Percentiles rank a stretch among this genome's conserved stretches.
phyloP scores from a whole-genome alignment of 352 stramenopile genomes.

The Globisporangium acanthophoron region DNA sequence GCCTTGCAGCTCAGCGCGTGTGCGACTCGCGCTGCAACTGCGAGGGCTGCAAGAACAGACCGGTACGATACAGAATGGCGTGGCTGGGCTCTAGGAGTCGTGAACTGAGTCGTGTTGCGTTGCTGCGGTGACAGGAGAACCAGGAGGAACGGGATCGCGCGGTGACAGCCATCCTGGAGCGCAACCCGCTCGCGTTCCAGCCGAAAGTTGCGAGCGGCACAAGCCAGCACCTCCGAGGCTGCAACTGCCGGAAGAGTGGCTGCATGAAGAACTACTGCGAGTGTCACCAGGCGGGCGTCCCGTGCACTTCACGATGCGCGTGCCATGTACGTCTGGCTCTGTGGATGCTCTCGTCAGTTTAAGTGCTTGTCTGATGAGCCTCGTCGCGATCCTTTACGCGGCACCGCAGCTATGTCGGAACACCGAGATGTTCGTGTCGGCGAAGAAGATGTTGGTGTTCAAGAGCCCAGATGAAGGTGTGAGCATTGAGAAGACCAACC shows the following conservation, averaged over 20 bases:
- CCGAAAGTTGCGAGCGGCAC: conserved; percentile 88
- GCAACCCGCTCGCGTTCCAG: conserved; percentile 94
- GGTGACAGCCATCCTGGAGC: conserved; percentile 85
- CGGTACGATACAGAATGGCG: conserved; percentile 9
- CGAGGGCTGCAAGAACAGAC: conserved; percentile 74
- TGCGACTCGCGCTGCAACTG: conserved; percentile 77
- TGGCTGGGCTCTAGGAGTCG: background rate
- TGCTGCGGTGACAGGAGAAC: conserved; percentile 22
- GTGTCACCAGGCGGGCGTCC: conserved; percentile 90
- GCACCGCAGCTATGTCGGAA: conserved; percentile 46
- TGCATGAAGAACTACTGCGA: conserved; percentile 99
- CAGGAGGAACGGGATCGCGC: conserved; percentile 62
- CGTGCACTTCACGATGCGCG: conserved; percentile 77
- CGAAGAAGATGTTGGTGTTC: conserved; percentile 69
- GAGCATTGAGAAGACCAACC: background rate
- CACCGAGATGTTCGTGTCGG: conserved; percentile 57
- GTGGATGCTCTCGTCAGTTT: background rate
- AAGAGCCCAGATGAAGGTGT: conserved; percentile 14
- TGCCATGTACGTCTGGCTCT: conserved; percentile 40
- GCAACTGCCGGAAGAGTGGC: conserved; percentile 93
- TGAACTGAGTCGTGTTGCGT: background rate
- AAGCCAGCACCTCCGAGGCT: conserved; percentile 89
- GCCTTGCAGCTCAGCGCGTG: conserved; percentile 58
- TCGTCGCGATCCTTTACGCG: background rate
- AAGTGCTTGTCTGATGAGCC: background rate